Evolutionary conservation across 139 green algal species (phyloP).

Genomic region (Chlorella sp.): DNA sequence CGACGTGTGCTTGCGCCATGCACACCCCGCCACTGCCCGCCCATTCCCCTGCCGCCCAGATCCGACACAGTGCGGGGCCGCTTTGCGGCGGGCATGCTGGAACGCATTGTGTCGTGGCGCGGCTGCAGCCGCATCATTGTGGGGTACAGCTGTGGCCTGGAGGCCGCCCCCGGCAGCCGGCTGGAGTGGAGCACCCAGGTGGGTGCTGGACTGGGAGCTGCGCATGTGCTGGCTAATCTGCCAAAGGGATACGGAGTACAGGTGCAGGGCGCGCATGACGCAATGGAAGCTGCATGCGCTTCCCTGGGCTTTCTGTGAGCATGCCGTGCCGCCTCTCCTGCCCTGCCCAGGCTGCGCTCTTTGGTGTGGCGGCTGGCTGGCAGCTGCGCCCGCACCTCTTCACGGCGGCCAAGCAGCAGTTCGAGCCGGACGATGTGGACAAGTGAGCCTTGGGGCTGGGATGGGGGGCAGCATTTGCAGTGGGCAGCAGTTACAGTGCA

Average conservation of each 20-base stretch:
- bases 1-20: background rate
- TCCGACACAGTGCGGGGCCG: background rate
- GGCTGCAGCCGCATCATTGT: conserved; percentile 8
- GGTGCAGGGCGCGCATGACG: too few species aligned
- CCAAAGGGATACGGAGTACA: too few species aligned
- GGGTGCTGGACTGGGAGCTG: background rate
- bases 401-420: background rate
- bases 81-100: conserved; percentile 28
- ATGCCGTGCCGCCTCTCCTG: too few species aligned
- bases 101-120: background rate
- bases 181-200: conserved; percentile 9
- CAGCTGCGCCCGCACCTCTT: conserved; percentile 32
- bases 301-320: too few species aligned
- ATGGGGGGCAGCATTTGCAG: too few species aligned
- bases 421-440: conserved; percentile 28
- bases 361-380: conserved; percentile 8
- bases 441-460: background rate
- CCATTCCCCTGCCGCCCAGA: background rate
- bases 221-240: too few species aligned
- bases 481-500: too few species aligned
- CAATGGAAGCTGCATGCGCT: too few species aligned
- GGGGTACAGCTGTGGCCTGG: background rate
- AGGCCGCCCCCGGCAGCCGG: background rate
- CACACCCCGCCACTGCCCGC: background rate
- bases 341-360: conserved; percentile 3